Evolutionary conservation across 177 flowering plant genomes (phyloP).

Genomic region (Vitis hybrid): DNA sequence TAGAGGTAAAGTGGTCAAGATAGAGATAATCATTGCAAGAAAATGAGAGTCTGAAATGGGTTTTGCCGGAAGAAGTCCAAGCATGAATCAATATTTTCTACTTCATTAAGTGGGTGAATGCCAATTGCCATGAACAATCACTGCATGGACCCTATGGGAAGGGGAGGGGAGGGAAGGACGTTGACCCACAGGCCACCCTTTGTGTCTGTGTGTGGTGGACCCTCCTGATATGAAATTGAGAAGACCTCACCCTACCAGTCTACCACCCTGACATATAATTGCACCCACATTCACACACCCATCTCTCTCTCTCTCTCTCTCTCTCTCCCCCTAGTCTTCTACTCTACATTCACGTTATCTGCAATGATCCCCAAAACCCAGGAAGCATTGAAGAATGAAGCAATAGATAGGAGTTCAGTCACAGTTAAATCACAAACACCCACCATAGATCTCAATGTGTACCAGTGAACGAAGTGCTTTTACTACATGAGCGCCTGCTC

Average conservation of each 20-base stretch:
- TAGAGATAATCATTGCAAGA: too few relatives aligned
- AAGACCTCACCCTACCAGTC: conserved; percentile 15
- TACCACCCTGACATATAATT: conserved; percentile 16
- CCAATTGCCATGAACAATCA: too few relatives aligned
- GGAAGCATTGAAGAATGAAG: conserved; percentile 29
- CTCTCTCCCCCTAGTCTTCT: not conserved
- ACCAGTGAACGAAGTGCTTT: conserved; percentile 11
- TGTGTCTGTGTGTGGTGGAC: conserved; percentile 22
- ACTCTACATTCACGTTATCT: too few relatives aligned
- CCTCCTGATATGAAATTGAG: conserved; percentile 20
- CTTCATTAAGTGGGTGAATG: too few relatives aligned
- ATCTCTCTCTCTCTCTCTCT: conserved; percentile 1
- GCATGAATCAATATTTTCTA: too few relatives aligned
- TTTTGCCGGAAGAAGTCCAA: not conserved
- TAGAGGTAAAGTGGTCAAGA: too few relatives aligned
- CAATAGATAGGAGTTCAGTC: conserved; percentile 9
- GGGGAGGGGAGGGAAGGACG: not conserved
- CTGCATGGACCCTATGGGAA: too few relatives aligned
- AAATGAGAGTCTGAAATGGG: too few relatives aligned
- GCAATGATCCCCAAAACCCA: conserved; percentile 25
- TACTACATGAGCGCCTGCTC: conserved; percentile 21
- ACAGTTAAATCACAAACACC: conserved; percentile 1
- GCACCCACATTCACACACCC: conserved; percentile 5
- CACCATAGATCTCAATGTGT: conserved; percentile 20
- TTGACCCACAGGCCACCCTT: conserved; percentile 23